Percentiles rank a stretch among this genome's conserved stretches.
phyloP scores from a whole-genome alignment of 169 alveolate genomes.

The Plasmodium reichenowi region DNA sequence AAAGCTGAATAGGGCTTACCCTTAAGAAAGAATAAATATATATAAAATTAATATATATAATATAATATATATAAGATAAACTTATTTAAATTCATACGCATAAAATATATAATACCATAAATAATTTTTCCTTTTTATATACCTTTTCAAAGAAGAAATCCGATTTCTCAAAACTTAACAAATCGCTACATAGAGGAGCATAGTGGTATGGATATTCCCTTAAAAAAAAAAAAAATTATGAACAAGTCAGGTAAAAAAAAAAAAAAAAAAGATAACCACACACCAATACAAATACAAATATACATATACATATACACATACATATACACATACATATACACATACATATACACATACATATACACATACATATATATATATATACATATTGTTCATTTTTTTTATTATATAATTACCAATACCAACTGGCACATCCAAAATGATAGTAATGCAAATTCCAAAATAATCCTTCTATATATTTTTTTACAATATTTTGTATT shows the following conservation, averaged over 20 bases:
- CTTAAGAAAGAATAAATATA: slow-evolving; percentile 8
- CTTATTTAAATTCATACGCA: not conserved
- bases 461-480: slow-evolving; percentile 95
- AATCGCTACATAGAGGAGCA: slow-evolving; percentile 75
- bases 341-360: not conserved
- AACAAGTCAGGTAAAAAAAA: not conserved
- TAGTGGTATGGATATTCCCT: slow-evolving; percentile 83
- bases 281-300: not conserved
- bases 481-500: slow-evolving; percentile 87
- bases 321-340: not conserved
- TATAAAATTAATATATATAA: slow-evolving; percentile 1
- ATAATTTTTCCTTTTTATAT: too few relatives aligned
- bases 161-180: slow-evolving; percentile 66
- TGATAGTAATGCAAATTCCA: slow-evolving; percentile 96
- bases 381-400: not conserved
- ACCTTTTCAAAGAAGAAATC: slow-evolving; percentile 76
- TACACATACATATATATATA: not conserved
- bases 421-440: slow-evolving; percentile 96
- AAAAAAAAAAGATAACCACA: too few relatives aligned
- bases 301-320: not conserved
- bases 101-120: too few relatives aligned
- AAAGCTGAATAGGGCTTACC: slow-evolving; percentile 74
- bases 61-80: not conserved
- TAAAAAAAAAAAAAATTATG: not conserved
- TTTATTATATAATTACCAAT: slow-evolving; percentile 90